Base-by-base conservation (phyloP, 495 filamentous ascomycete species). In the Penicillium robsamsonii region DNA sequence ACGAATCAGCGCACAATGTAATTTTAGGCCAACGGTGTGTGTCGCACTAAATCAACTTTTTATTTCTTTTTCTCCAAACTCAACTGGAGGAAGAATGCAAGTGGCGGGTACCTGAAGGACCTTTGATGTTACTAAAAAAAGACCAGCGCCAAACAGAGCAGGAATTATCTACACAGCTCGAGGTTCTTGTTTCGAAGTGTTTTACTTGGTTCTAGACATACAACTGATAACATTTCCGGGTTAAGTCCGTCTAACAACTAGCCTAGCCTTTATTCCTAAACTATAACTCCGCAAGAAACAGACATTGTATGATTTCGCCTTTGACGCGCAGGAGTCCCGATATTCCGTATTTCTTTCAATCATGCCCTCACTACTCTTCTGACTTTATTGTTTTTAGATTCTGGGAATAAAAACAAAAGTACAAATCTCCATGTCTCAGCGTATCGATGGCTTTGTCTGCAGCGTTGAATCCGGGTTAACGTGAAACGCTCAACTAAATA, bases 401-500 rank as follows among this genome's bases (percentile, higher is more conserved):
- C 18, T 46, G 0, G 11, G 38, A 31, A 31, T 47, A 11, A 3
- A 37, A 37, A 17, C 2, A 13, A 20, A 38, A 25, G 12, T 17
- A 2, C 13, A 27, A 40, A 27, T 24, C 7, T 22, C 17, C 30
- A 15, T 53, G 29, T 43, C 17, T 44, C 27, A 17, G 22, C 24
- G 38, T 18, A 17, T 44, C 22, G 49, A 52, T 41, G 27, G 15
- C 27, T 53, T 53, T 44, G 38, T 45, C 24, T 44, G 50, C 38
- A 41, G 13, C 29, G 22, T 43, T 11, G 18, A 46, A 25, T 29
- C 43, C 18, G 18, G 13, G 20, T 24, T 15, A 40, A 40, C 24
- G 10, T 54, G 42, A 46, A 54, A 46, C 52, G 42, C 24, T 29
- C 22, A 20, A 31, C 52, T 40, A 54, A 54, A 54, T 46, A 46